These are phyloP conservation scores for Thraustochytrium sp. DNA, from an alignment of 352 stramenopile species.

Conservation along the genomic window DNA sequence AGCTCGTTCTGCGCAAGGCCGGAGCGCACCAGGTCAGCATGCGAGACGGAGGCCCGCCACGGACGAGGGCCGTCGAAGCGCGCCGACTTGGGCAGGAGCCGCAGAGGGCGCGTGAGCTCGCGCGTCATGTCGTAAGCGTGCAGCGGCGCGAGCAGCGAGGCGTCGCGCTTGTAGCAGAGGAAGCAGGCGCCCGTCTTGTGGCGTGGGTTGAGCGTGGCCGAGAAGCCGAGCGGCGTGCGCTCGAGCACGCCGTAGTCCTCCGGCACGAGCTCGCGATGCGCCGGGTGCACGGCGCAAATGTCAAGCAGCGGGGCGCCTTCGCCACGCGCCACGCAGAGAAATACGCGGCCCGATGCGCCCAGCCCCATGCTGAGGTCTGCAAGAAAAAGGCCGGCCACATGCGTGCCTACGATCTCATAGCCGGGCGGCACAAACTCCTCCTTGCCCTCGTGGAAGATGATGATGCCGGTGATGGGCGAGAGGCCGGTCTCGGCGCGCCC, in stretches of 20 bases:
- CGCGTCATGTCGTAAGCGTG: not conserved
- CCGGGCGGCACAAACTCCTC: constrained; percentile 39
- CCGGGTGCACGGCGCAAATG: not conserved
- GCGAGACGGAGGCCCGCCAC: not conserved
- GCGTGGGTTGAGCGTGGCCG: not conserved
- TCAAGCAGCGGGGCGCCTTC: constrained; percentile 19
- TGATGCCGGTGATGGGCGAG: not conserved
- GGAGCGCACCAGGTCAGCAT: not conserved
- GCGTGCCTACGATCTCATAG: constrained; percentile 33
- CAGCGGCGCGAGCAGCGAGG: not conserved
- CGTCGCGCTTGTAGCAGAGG: not conserved
- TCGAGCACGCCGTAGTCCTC: constrained; percentile 25
- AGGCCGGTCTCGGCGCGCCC: not conserved
- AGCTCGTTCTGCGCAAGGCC: not conserved
- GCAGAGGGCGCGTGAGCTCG: not conserved
- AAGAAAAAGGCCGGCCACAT: not conserved
- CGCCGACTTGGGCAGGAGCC: not conserved
- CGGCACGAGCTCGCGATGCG: not conserved
- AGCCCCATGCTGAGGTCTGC: constrained; percentile 7
- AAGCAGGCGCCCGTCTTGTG: not conserved
- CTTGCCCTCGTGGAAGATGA: constrained; percentile 18
- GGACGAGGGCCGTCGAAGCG: not conserved
- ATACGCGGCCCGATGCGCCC: not conserved
- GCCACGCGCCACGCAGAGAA: constrained; percentile 23
- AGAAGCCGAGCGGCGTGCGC: constrained; percentile 24